phyloP scores from a whole-genome alignment of 805 yeast genomes.

The Komagataella populi region DNA sequence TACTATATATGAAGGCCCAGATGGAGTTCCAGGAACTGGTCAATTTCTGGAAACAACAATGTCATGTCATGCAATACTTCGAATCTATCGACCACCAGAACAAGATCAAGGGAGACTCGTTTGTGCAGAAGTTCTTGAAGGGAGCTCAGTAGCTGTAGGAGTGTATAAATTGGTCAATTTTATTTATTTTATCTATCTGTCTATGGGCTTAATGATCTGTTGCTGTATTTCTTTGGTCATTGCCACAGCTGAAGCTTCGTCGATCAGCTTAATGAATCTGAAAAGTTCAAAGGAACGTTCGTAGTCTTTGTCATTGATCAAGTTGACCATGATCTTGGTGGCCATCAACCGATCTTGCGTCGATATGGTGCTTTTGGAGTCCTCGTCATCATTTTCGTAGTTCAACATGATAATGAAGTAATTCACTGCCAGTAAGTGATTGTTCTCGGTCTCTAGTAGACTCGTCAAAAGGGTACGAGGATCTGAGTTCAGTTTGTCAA shows the following conservation, averaged over 20 bases:
- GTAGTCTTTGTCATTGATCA: slow-evolving; percentile 25
- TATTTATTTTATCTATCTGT: not conserved
- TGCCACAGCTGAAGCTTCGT: slow-evolving; percentile 19
- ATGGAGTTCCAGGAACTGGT: slow-evolving; percentile 84
- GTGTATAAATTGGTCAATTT: not conserved
- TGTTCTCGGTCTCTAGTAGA: slow-evolving; percentile 18
- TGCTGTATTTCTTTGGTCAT: slow-evolving; percentile 16
- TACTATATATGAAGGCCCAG: slow-evolving; percentile 68
- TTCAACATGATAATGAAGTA: slow-evolving; percentile 38
- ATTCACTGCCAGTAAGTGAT: slow-evolving; percentile 36
- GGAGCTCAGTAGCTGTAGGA: slow-evolving; percentile 24
- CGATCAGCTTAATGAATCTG: slow-evolving; percentile 37
- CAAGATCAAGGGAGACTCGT: slow-evolving; percentile 41
- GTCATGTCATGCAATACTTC: slow-evolving; percentile 75
- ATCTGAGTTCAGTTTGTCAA: slow-evolving; percentile 22
- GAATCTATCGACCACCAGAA: slow-evolving; percentile 49
- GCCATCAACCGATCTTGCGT: slow-evolving; percentile 26
- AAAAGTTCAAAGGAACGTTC: slow-evolving; percentile 42
- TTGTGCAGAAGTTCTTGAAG: slow-evolving; percentile 62
- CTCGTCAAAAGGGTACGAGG: slow-evolving; percentile 32
- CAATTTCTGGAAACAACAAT: slow-evolving; percentile 84
- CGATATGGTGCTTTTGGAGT: slow-evolving; percentile 8
- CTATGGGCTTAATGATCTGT: not conserved
- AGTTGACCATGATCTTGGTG: slow-evolving; percentile 26
- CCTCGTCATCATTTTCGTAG: slow-evolving; percentile 26